phyloP scores from a whole-genome alignment of 768 basidiomycete species.

The Russula emetica region DNA sequence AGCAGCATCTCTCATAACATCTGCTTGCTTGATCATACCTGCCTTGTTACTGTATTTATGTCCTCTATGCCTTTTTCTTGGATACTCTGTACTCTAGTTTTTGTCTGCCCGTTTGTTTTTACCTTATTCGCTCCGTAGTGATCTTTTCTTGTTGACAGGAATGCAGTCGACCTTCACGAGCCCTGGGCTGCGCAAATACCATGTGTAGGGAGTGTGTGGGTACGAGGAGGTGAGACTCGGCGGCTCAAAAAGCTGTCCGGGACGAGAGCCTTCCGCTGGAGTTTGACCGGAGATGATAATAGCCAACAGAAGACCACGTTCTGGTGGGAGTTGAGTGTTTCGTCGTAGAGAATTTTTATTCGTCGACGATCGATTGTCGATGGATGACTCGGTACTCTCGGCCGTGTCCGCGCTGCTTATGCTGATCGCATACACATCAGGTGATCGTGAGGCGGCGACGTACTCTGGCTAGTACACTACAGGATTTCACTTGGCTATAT shows the following conservation, averaged over 20 bases:
- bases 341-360: neutral
- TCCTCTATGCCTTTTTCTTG: neutral
- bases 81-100: neutral
- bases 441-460: no score
- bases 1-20: neutral
- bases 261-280: neutral
- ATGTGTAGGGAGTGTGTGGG: neutral
- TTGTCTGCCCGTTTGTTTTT: neutral
- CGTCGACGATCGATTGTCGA: neutral
- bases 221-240: no score
- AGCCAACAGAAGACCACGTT: neutral
- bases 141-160: neutral
- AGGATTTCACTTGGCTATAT: no score
- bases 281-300: neutral
- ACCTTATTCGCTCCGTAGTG: slow-evolving; percentile 8
- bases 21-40: slow-evolving; percentile 13
- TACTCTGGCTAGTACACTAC: no score
- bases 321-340: no score
- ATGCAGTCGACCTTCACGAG: neutral
- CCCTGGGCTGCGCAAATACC: neutral
- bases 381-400: neutral
- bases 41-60: slow-evolving; percentile 13
- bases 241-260: neutral
- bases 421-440: no score
- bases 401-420: neutral